These are phyloP conservation scores for Malus hybrid DNA, from an alignment of 331 rosid genomes.

Conservation along the genomic window DNA sequence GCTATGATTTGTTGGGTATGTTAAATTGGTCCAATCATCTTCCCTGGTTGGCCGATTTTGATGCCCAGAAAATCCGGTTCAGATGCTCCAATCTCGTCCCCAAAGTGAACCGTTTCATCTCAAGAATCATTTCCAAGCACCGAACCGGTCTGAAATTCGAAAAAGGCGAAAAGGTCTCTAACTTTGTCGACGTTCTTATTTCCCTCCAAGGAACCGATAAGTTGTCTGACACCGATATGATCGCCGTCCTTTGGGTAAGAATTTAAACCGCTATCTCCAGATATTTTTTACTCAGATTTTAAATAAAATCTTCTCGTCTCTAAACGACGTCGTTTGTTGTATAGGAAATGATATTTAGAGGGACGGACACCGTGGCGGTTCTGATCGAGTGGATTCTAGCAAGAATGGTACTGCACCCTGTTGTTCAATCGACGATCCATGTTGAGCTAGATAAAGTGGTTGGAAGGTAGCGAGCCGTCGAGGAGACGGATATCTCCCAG, in stretches of 20 bases:
- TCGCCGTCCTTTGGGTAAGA: constrained; percentile 95
- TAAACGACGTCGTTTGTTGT: not conserved
- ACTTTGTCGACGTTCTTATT: constrained; percentile 81
- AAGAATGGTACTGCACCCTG: constrained; percentile 55
- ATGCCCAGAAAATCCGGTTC: constrained; percentile 61
- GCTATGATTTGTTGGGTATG: constrained; percentile 69
- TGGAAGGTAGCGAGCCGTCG: constrained; percentile 32
- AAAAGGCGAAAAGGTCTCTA: constrained; percentile 17
- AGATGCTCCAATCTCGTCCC: constrained; percentile 64
- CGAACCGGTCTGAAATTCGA: constrained; percentile 8
- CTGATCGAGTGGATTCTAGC: constrained; percentile 84
- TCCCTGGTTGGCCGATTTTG: constrained; percentile 55
- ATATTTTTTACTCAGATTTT: not conserved
- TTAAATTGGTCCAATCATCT: constrained; percentile 90
- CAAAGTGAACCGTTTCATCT: constrained; percentile 64
- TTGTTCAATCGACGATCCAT: constrained; percentile 51
- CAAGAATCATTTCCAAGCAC: constrained; percentile 53
- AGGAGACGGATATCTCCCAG: constrained; percentile 46
- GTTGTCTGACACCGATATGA: constrained; percentile 69
- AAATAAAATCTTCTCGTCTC: not conserved
- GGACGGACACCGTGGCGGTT: constrained; percentile 83
- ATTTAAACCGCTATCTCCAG: not conserved
- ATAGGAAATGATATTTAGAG: constrained; percentile 94
- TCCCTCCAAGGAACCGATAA: constrained; percentile 68
- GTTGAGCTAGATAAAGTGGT: constrained; percentile 57